Conservation (phyloP, 345 rosid species). For the Murraya paniculata region DNA sequence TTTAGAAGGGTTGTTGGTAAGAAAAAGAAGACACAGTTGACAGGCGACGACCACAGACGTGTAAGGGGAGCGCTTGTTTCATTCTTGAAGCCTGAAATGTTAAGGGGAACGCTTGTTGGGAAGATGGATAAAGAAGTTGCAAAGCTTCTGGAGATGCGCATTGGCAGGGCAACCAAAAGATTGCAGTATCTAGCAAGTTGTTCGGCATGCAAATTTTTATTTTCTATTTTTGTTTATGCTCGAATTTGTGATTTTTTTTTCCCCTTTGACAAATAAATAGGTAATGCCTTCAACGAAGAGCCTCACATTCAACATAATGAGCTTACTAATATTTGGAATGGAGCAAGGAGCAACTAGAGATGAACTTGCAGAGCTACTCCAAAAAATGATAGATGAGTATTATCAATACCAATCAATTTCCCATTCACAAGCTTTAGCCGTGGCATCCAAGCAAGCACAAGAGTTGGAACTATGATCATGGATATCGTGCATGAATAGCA, state of each 20-base stretch:
- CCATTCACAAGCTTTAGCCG: slow-evolving; percentile 49
- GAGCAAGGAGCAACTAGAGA: slow-evolving; percentile 39
- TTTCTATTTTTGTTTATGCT: not conserved
- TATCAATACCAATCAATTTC: slow-evolving; percentile 46
- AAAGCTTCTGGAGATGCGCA: slow-evolving; percentile 36
- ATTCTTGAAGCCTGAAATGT: slow-evolving; percentile 50
- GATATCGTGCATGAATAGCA: slow-evolving; percentile 39
- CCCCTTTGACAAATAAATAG: slow-evolving; percentile 8
- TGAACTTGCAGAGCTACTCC: slow-evolving; percentile 26
- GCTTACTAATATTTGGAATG: slow-evolving; percentile 44
- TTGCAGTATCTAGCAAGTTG: slow-evolving; percentile 20
- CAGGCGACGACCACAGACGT: slow-evolving; percentile 42
- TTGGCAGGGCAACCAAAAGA: slow-evolving; percentile 47
- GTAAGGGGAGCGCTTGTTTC: slow-evolving; percentile 38
- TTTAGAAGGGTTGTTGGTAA: slow-evolving; percentile 31
- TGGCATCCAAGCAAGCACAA: slow-evolving; percentile 41
- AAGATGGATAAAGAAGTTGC: slow-evolving; percentile 51
- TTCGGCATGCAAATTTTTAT: no score
- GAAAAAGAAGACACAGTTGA: slow-evolving; percentile 27
- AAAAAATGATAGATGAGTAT: slow-evolving; percentile 38
- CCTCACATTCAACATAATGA: slow-evolving; percentile 53
- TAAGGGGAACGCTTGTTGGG: slow-evolving; percentile 39
- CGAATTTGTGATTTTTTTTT: not conserved
- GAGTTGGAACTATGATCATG: slow-evolving; percentile 22
- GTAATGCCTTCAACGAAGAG: slow-evolving; percentile 51